Base-by-base conservation (phyloP, 306 rosid genomes). In the Prinsepia uniflora region DNA sequence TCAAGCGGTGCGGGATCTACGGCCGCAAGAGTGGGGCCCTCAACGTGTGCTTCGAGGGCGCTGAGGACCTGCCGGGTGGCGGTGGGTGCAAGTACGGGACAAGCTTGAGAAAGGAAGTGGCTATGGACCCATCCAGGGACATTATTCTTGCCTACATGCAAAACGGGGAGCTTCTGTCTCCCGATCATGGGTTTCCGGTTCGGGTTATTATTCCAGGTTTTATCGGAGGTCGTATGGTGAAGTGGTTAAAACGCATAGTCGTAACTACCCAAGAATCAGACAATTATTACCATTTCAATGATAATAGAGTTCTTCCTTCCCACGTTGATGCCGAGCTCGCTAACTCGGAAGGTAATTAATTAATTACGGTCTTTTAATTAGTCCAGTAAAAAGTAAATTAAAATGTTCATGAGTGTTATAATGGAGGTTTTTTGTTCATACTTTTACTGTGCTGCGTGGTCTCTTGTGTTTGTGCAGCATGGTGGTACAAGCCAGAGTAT, bases 401-500 rank as follows among this genome's bases (percentile, higher is more conserved):
- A 24, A 24, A 24, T 24, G 30, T 24, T 24, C 30, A 24, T 24
- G 1, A 24, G 30, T 24, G 30, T 24, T 24, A 24, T 24, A 24
- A 24, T 24, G 30, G 30, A 24, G n/a, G 30, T 24, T 24, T 24
- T 24, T 24, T 24, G 63, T 18, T 39, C 3, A 34, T 34, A 2
- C 12, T 0, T 36, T 18, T 42, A 13, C n/a, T 13, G 7, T 36
- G 10, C 20, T 14, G 42, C 24, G 13, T 72, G 47, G 2, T 24
- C 7, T 9, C 7, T 3, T 57, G 22, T 1, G 5, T 39, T 0
- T 39, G 40, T 77, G 88, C 80, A 91, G 98, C 84, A 2, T 93
- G 97, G 98, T 93, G 98, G 98, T 93, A 88, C 76, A 93, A 87
- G 78, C 90, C 92, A 3, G 98, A 93, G 65, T 71, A 83, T 49